These are phyloP conservation scores for Zoysia matrella DNA, from an alignment of 202 grass and related monocot genomes.

Conservation along the genomic window DNA sequence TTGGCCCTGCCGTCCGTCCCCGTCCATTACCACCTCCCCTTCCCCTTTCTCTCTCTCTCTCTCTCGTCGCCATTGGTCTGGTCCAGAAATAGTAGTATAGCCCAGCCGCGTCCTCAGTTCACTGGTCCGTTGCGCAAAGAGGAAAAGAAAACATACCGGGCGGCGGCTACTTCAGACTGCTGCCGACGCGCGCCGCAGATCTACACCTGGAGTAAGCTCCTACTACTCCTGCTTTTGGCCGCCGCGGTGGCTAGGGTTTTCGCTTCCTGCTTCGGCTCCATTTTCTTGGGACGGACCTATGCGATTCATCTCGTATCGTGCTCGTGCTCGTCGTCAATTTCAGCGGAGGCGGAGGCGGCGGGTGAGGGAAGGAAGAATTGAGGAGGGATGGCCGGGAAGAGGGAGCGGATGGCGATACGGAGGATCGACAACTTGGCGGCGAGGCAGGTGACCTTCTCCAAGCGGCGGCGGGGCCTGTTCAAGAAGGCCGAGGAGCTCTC, in stretches of 20 bases:
- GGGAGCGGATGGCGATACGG: constrained; percentile 75
- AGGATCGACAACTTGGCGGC: constrained; percentile 72
- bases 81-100: constrained; percentile 54
- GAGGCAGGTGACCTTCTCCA: constrained; percentile 80
- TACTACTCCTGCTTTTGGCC: background rate
- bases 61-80: constrained; percentile 27
- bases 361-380: background rate
- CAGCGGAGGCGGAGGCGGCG: background rate
- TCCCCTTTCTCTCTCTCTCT: too few relatives aligned
- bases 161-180: background rate
- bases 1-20: too few relatives aligned
- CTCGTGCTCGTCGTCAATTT: background rate
- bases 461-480: too few relatives aligned
- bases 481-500: too few relatives aligned
- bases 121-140: constrained; percentile 45
- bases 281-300: background rate
- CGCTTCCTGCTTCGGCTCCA: background rate
- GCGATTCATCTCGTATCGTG: background rate
- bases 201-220: constrained; percentile 49
- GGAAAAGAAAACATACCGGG: constrained; percentile 2
- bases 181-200: constrained; percentile 44
- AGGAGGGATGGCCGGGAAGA: constrained; percentile 47
- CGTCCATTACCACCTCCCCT: too few relatives aligned
- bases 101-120: background rate
- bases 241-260: constrained; percentile 42